Percentiles rank a stretch among this genome's conserved stretches.
phyloP scores from a whole-genome alignment of 805 yeast species.

The Pichia deserticola region DNA sequence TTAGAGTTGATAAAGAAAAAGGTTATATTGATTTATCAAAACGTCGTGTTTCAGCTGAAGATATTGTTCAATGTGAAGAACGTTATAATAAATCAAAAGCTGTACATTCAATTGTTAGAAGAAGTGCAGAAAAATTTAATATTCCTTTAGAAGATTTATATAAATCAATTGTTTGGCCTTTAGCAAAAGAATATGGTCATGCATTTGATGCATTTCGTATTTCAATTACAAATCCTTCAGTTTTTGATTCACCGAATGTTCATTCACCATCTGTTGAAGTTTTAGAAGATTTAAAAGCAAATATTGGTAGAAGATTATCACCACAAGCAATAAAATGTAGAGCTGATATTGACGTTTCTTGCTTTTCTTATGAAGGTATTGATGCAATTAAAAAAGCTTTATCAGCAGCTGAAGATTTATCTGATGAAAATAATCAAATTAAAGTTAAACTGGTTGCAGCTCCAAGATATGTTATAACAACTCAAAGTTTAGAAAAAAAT shows the following conservation, averaged over 20 bases:
- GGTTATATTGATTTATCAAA: constrained; percentile 97
- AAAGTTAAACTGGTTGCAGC: constrained; percentile 96
- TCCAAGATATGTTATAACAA: constrained; percentile 88
- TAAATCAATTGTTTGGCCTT: constrained; percentile 93
- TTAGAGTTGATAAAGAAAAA: constrained; percentile 97
- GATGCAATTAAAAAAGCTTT: constrained; percentile 92
- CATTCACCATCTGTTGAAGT: constrained; percentile 65
- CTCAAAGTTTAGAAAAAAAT: constrained; percentile 86
- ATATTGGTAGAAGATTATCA: constrained; percentile 88
- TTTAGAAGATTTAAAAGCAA: constrained; percentile 74
- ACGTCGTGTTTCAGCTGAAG: constrained; percentile 97
- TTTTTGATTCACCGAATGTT: constrained; percentile 61
- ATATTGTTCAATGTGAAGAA: constrained; percentile 94
- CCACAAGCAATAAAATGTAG: constrained; percentile 97
- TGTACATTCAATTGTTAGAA: constrained; percentile 95
- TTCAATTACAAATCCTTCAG: constrained; percentile 85
- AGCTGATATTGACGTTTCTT: constrained; percentile 97
- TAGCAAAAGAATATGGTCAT: constrained; percentile 91
- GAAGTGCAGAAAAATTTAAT: constrained; percentile 95
- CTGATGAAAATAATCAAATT: constrained; percentile 80
- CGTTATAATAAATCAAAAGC: constrained; percentile 94
- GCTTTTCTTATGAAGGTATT: constrained; percentile 95
- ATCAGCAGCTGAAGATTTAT: constrained; percentile 73
- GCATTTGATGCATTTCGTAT: constrained; percentile 96
- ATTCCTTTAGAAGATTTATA: constrained; percentile 80